Evolutionary conservation across 352 stramenopile genomes (phyloP), one percentile per base, ranked within the genome.

Genomic region (Phytophthora pini): DNA sequence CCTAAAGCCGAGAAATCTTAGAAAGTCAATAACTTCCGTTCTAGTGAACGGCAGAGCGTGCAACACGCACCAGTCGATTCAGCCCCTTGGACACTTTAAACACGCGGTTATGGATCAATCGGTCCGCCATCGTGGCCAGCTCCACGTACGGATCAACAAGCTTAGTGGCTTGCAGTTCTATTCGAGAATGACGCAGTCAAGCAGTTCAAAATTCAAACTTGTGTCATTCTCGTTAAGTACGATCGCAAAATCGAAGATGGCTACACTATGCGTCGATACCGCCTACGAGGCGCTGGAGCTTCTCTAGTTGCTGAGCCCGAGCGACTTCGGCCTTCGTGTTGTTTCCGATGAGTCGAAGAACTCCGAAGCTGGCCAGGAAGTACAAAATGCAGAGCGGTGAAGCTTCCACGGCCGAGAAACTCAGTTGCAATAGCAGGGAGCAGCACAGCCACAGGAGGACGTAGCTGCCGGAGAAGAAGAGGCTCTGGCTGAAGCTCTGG

Each of bases 71-170:
- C 61, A 86, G 36, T 62, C 31, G 75, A 61, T 82, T 79, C 20
- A 84, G 63, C 53, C 51, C 63, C 29, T 74, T 82, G 2, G 82
- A 88, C 6, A 90, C 82, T 68, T 82, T 84, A 61, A 80, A 90
- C 40, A 84, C 65, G 27, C 73, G 82, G 31, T 77, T 56, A 39
- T 70, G 61, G 44, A 68, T 65, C 47, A 72, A 40, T 11, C 54
- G 58, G n/a, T 74, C 64, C 8, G 40, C 31, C 69, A 77, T 77
- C 46, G 41, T 56, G 58, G 24, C 15, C 31, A 36, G 31, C 31
- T 36, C 31, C 31, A 36, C 31, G 31, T 13, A 13, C 31, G 10
- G 31, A 12, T 12, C 8, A 36, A 36, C 10, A 12, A 7, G 2
- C 13, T 13, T 3, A 13, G 9, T 13, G 43, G 36, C 51, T 2